phyloP scores from a whole-genome alignment of 2,329 filamentous ascomycete genomes.

The Penicillium sp. region DNA sequence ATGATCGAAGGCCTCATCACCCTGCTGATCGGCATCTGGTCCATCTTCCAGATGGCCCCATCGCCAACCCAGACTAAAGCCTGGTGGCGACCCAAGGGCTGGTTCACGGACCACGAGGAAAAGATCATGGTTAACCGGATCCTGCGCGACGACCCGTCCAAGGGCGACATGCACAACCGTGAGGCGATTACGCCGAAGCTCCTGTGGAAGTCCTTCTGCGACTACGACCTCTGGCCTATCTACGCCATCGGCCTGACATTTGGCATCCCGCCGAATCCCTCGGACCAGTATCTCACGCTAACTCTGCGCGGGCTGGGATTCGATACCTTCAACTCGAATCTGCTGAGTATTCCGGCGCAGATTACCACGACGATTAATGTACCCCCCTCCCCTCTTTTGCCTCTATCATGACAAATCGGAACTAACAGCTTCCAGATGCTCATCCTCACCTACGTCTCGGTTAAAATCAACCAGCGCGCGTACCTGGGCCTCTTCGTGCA shows the following conservation, averaged over 20 bases:
- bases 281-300: constrained; percentile 17
- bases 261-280: constrained; percentile 56
- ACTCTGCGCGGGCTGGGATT: constrained; percentile 58
- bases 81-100: constrained; percentile 64
- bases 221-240: constrained; percentile 52
- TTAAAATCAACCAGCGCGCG: constrained; percentile 55
- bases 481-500: constrained; percentile 57
- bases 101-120: constrained; percentile 67
- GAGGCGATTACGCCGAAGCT: constrained; percentile 39
- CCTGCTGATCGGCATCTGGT: constrained; percentile 48
- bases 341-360: constrained; percentile 64
- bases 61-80: constrained; percentile 53
- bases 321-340: constrained; percentile 52
- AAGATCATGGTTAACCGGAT: constrained; percentile 51
- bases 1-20: constrained; percentile 52
- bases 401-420: too few relatives aligned
- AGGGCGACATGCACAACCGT: constrained; percentile 44
- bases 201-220: constrained; percentile 53
- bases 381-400: constrained; percentile 40
- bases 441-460: constrained; percentile 1
- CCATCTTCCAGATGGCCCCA: constrained; percentile 46
- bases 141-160: constrained; percentile 50
- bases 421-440: neutral
- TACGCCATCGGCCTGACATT: constrained; percentile 58
- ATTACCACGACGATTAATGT: constrained; percentile 60